Percentiles rank a stretch among this genome's conserved stretches.
These are phyloP conservation scores for Tylopilus plumbeoviolaceoides DNA, from an alignment of 768 basidiomycete genomes.

Conservation along the genomic window DNA sequence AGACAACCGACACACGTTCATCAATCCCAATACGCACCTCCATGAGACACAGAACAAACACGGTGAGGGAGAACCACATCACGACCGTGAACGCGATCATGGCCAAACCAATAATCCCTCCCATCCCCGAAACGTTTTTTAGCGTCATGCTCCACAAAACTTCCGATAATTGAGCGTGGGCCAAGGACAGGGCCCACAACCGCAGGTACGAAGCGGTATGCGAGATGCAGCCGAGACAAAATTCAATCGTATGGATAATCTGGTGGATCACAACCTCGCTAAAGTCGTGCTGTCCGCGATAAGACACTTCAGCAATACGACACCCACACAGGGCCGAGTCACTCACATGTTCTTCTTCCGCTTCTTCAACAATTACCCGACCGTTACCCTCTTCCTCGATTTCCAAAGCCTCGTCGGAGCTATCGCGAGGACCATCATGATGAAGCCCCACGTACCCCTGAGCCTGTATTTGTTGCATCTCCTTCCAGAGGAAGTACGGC, in stretches of 20 bases:
- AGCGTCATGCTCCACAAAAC: conserved; percentile 91
- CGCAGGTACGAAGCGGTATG: conserved; percentile 93
- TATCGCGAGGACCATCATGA: conserved; percentile 52
- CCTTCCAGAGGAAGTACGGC: conserved; percentile 89
- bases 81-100: conserved; percentile 44
- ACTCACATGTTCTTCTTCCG: conserved; percentile 68
- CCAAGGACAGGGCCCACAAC: conserved; percentile 96
- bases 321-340: conserved; percentile 7
- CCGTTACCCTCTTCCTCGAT: conserved; percentile 82
- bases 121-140: conserved; percentile 53
- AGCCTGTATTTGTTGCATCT: conserved; percentile 76
- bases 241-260: conserved; percentile 98
- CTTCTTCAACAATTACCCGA: conserved; percentile 66
- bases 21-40: conserved; percentile 57
- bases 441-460: conserved; percentile 81
- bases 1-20: conserved; percentile 18
- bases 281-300: conserved; percentile 83
- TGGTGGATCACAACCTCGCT: conserved; percentile 96
- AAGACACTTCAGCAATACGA: conserved; percentile 7
- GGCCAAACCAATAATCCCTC: conserved; percentile 60
- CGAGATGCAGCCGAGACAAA: conserved; percentile 97
- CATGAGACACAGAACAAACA: conserved; percentile 86
- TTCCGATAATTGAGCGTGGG: conserved; percentile 95
- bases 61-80: conserved; percentile 79
- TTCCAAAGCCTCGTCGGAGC: conserved; percentile 60